Evolutionary conservation across 2,329 filamentous ascomycete genomes (phyloP), one percentile per base, ranked within the genome.

Genomic region (Intubia oerlemansii): DNA sequence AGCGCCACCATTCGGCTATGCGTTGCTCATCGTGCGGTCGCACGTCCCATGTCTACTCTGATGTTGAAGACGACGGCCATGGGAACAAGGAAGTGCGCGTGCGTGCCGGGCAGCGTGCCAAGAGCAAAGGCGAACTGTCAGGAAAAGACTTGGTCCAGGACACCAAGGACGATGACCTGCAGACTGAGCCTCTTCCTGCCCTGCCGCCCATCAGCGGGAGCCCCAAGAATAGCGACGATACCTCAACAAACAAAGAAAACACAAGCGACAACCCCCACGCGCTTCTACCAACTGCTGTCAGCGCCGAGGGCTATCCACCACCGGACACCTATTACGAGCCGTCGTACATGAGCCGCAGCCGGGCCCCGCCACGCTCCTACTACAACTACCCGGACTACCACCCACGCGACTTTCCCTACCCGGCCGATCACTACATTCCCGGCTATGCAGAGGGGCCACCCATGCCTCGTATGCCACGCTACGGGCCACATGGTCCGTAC

Each of bases 21-120:
- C 32, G 29, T 16, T 34, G 32, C 28, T 26, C 32, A 5, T 34
- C 32, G 7, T 34, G 32, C 17, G 32, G 29, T n/a, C 32, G 25
- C 23, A 11, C 16, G 13, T 18, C 32, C 4, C 22, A 34, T 5
- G 29, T 31, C 10, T 26, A 13, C 17, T 19, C 32, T 7, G 26
- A 34, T 5, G 10, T 34, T 4, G 25, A 28, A 5, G 32, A 31
- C 5, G 32, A 34, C 16, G 29, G 32, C 7, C 8, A 23, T 7
- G 32, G 32, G 6, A 31, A 26, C 13, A 10, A 26, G 10, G 22
- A 31, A 11, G 25, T 25, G 9, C 18, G 16, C 17, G 17, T 34
- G 10, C 23, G 19, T 4, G 27, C 28, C 14, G 9, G 24, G 5
- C 28, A n/a, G n/a, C n/a, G n/a, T n/a, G n/a, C n/a, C n/a, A n/a